Evolutionary conservation across 2,329 filamentous ascomycete genomes (phyloP).

Genomic region (Sclerotinia glacialis): DNA sequence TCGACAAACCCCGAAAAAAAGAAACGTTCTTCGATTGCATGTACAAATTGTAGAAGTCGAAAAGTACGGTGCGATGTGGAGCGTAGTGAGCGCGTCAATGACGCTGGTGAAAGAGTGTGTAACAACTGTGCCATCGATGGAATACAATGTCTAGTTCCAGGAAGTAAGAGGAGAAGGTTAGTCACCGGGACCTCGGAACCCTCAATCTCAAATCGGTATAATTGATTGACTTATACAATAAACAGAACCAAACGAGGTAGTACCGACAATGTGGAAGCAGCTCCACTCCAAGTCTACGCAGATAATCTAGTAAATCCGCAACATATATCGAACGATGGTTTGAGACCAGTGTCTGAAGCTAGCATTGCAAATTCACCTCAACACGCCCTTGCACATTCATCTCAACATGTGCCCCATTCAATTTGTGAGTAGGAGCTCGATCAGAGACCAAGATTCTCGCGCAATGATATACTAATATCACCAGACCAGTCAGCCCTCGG

Average conservation of each 20-base stretch:
- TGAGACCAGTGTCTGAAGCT: slow-evolving; percentile 11
- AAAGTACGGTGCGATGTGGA: slow-evolving; percentile 95
- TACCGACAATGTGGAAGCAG: not conserved
- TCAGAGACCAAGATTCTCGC: not conserved
- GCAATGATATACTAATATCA: slow-evolving; percentile 18
- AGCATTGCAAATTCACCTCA: not conserved
- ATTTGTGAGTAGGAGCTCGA: slow-evolving; percentile 35
- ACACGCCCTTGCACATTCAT: not conserved
- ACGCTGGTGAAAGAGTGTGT: slow-evolving; percentile 36
- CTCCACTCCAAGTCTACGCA: not conserved
- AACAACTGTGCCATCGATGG: slow-evolving; percentile 44
- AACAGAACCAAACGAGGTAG: slow-evolving; percentile 9
- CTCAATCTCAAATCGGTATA: no score
- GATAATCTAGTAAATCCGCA: slow-evolving; percentile 29
- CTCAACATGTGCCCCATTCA: slow-evolving; percentile 35
- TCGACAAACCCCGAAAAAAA: slow-evolving; percentile 61
- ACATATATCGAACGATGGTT: slow-evolving; percentile 32
- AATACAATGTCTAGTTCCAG: slow-evolving; percentile 51
- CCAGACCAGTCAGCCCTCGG: slow-evolving; percentile 34
- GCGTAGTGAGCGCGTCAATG: slow-evolving; percentile 51
- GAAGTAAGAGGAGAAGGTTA: slow-evolving; percentile 67
- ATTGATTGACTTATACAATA: not conserved
- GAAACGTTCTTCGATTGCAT: slow-evolving; percentile 85
- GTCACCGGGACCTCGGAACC: not conserved
- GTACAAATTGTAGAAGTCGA: slow-evolving; percentile 80